Evolutionary conservation across 371 early-diverging fungal genomes (phyloP), one percentile per base, ranked within the genome.

Genomic region (Mortierella polycephala): DNA sequence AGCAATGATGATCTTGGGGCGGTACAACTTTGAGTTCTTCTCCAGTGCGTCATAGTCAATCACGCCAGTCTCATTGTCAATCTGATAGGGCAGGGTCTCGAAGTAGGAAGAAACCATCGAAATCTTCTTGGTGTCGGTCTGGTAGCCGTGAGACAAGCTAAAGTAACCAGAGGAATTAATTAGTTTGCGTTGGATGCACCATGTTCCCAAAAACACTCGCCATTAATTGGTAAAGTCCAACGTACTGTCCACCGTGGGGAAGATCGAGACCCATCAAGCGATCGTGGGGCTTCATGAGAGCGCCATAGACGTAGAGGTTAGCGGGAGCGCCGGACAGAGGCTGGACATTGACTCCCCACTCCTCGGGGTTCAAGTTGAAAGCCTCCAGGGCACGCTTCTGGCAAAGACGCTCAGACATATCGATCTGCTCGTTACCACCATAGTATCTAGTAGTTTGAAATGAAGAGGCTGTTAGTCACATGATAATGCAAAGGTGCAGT

Each of bases 341-440:
- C 83, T 99, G 99, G 46, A 99, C 99, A 81, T 99, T 99, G 60
- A 98, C 99, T 71, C 99, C 99, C 99, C 99, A 99, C 71, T 94
- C 88, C 42, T 85, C 88, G n/a, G 86, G 85, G 81, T 96, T 92
- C 54, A 99, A 85, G 57, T 87, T 82, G 83, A 98, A 99, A 16
- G 98, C 92, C 79, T 95, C 94, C 47, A 99, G 88, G 39, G 99
- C 99, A 67, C 99, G 92, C 82, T 94, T 85, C 82, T 96, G 98
- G 86, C 99, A 99, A 41, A 99, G 88, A 57, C 69, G 80, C 85
- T 99, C 99, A 37, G 99, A 95, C 88, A 86, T 86, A 85, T 99
- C 99, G 74, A 99, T 99, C 82, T 89, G 95, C 84, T 98, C 96
- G 83, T 99, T 99, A 67, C 99, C 99, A 71, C 99, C 99, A 83